Evolutionary conservation across 2,329 filamentous ascomycete species (phyloP).

Genomic region (Nemania serpens): DNA sequence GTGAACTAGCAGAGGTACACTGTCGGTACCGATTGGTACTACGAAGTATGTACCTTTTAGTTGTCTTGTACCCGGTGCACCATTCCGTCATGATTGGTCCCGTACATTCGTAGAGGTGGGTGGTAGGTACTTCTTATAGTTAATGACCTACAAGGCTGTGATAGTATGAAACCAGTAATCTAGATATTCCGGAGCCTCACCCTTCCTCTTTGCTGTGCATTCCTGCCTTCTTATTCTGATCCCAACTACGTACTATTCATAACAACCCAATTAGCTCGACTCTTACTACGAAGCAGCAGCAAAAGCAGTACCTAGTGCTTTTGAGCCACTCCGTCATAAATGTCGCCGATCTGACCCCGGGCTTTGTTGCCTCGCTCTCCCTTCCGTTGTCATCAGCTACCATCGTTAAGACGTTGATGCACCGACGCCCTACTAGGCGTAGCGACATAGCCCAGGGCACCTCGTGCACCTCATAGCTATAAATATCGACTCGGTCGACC

Average conservation of each 20-base stretch:
- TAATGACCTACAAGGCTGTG: conserved; percentile 24
- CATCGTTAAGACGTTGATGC: too few relatives aligned
- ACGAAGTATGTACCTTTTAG: too few relatives aligned
- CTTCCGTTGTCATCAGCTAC: background rate
- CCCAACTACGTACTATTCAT: background rate
- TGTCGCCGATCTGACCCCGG: conserved; percentile 2
- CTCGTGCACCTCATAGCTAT: background rate
- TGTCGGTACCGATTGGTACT: too few relatives aligned
- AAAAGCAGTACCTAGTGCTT: background rate
- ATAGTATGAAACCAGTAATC: background rate
- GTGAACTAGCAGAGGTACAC: too few relatives aligned
- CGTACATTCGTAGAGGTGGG: too few relatives aligned
- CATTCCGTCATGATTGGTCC: conserved; percentile 7
- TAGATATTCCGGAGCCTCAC: conserved; percentile 18
- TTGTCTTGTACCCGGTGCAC: too few relatives aligned
- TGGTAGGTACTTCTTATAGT: too few relatives aligned
- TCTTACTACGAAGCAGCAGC: background rate
- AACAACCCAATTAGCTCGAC: background rate
- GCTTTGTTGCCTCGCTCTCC: conserved; percentile 2
- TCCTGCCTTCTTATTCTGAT: background rate
- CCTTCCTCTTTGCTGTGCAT: conserved; percentile 11
- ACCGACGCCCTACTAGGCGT: background rate
- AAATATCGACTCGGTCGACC: background rate
- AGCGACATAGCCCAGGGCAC: background rate
- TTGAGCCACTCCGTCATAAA: background rate